Conservation (phyloP, 257 asterid species). For the Handroanthus guayacan region DNA sequence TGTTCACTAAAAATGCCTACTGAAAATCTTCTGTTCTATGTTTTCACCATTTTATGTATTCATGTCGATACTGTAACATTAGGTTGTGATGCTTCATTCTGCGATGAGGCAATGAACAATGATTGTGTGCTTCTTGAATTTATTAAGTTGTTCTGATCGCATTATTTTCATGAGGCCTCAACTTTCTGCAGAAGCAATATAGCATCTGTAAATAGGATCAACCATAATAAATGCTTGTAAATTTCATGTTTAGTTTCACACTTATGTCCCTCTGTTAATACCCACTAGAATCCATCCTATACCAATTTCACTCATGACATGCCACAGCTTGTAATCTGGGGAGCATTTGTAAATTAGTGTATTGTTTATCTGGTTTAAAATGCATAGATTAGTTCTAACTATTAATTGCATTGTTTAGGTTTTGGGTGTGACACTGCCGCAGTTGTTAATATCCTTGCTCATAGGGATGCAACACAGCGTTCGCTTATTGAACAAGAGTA, state of each 20-base stretch:
- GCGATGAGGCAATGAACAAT: background rate
- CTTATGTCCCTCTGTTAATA: too few relatives aligned
- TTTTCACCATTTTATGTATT: background rate
- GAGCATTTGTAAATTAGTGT: background rate
- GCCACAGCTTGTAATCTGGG: background rate
- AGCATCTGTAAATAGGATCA: background rate
- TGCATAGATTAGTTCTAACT: background rate
- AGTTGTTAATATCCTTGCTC: slow-evolving; percentile 81
- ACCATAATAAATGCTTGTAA: slow-evolving; percentile 4
- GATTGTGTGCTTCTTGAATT: background rate
- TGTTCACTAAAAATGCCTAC: background rate
- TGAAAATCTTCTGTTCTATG: background rate
- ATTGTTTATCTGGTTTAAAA: background rate
- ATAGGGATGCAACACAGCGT: slow-evolving; percentile 89
- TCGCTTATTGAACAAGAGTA: slow-evolving; percentile 83
- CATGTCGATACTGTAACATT: background rate
- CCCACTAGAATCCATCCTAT: too few relatives aligned
- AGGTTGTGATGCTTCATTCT: background rate
- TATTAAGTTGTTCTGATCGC: background rate
- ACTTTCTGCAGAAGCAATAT: background rate
- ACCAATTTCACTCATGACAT: background rate
- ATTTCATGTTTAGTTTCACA: too few relatives aligned
- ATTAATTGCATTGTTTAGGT: slow-evolving; percentile 51
- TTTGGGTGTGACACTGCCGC: slow-evolving; percentile 91
- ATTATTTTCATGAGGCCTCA: background rate